Base-by-base conservation (phyloP, 768 basidiomycete species). In the Phaeotremella skinneri region DNA sequence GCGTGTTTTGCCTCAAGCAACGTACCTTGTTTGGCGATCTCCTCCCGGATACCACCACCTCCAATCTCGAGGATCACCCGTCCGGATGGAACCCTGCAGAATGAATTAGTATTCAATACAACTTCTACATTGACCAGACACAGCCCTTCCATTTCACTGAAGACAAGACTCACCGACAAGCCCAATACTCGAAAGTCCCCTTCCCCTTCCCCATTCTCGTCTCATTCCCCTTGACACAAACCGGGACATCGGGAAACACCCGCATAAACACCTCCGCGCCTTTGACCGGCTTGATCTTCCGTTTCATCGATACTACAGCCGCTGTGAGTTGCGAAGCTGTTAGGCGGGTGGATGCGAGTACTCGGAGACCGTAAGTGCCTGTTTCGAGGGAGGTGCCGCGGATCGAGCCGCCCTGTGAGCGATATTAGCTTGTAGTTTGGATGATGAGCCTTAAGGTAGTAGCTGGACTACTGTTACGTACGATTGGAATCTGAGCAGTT, bases 171-270 rank as follows among this genome's bases (percentile, higher is more conserved):
- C 68, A 91, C 90, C 90, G 85, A 58, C 88, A 90, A 26, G 93
- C 90, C 96, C 96, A 99, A 75, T 83, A 97, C 73, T 98, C 96
- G 69, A 98, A 98, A 0, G 88, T 85, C 47, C 96, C 96, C 78
- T 99, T 99, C 59, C 96, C 96, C 79, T 98, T 98, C 51, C 96
- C 96, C 96, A 98, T 97, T 82, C 96, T 88, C 4, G 91, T 93
- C 78, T 98, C 93, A 68, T 96, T 98, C 54, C 96, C 94, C 84
- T 99, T 98, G 55, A 97, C 86, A 80, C 93, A 96, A 59, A 99
- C 92, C 2, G 93, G 92, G 59, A 96, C 86, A 78, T 98, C 92
- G 3, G 96, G 94, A 79, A 98, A 98, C 41, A 97, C 87, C 51
- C 93, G 82, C 77, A 94, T 70, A 74, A 83, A 92, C 42, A 91